Conservation (phyloP, 2,329 filamentous ascomycete genomes). For the Fusarium irregulare region DNA sequence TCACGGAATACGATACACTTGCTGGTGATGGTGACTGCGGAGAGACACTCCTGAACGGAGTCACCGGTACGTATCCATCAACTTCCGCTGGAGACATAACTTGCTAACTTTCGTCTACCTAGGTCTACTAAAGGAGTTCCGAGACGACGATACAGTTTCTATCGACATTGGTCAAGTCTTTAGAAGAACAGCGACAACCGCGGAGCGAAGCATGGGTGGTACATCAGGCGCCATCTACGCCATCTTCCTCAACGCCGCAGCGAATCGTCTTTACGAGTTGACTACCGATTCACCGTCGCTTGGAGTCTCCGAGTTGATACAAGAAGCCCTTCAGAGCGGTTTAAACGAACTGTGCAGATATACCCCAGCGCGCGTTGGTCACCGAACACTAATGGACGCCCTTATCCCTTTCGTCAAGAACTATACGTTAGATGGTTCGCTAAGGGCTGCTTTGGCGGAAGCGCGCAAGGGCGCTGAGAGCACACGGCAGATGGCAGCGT, state of each 20-base stretch:
- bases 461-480: conserved; percentile 64
- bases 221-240: conserved; percentile 67
- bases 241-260: conserved; percentile 57
- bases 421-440: conserved; percentile 63
- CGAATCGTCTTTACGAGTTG: conserved; percentile 54
- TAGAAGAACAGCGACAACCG: neutral
- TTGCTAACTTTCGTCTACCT: conserved; percentile 52
- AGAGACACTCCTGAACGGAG: conserved; percentile 55
- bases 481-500: conserved; percentile 69
- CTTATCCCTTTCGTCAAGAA: conserved; percentile 65
- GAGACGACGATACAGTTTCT: neutral
- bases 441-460: conserved; percentile 68
- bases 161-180: neutral
- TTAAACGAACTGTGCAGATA: conserved; percentile 62
- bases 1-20: conserved; percentile 71
- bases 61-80: neutral
- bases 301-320: neutral
- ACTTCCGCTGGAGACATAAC: neutral
- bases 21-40: conserved; percentile 76
- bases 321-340: conserved; percentile 54
- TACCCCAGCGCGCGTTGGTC: conserved; percentile 66
- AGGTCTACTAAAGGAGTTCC: neutral
- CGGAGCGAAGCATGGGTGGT: conserved; percentile 53
- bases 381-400: conserved; percentile 68
- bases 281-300: conserved; percentile 47